These are phyloP conservation scores for Podospora appendiculata DNA, from an alignment of 495 filamentous ascomycete species.

Conservation along the genomic window DNA sequence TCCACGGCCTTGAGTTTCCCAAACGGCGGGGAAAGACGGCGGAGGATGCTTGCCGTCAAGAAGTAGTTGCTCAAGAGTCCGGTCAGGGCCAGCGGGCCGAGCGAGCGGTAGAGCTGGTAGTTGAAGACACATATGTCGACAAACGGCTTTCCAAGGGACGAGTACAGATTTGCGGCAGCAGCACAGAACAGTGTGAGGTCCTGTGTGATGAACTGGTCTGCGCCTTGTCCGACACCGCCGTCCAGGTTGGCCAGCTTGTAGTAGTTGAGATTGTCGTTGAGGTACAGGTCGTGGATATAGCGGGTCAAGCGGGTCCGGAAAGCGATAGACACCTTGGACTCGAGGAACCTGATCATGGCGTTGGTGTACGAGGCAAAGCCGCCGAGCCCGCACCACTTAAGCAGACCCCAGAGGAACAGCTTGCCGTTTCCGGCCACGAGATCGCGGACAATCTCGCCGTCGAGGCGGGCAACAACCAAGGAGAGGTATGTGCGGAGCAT, in stretches of 20 bases:
- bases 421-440: constrained; percentile 89
- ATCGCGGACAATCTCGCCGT: constrained; percentile 94
- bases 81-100: constrained; percentile 80
- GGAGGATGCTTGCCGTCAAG: constrained; percentile 78
- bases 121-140: constrained; percentile 96
- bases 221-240: constrained; percentile 81
- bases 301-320: constrained; percentile 93
- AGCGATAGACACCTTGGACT: constrained; percentile 95
- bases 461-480: constrained; percentile 81
- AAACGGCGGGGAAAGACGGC: constrained; percentile 85
- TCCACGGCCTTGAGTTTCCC: constrained; percentile 94
- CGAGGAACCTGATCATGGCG: constrained; percentile 96
- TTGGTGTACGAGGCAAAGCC: constrained; percentile 85
- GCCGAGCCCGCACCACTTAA: constrained; percentile 61
- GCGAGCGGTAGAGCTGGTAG: constrained; percentile 86
- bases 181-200: constrained; percentile 93
- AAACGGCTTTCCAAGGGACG: constrained; percentile 90
- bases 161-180: constrained; percentile 87
- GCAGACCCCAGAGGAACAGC: constrained; percentile 78
- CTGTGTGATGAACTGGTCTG: constrained; percentile 97
- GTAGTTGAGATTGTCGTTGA: constrained; percentile 89
- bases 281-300: constrained; percentile 96
- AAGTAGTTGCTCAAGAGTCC: constrained; percentile 89
- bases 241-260: constrained; percentile 94
- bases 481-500: constrained; percentile 91